Base-by-base conservation (phyloP, 2,329 filamentous ascomycete species). In the Colletotrichum liaoningense region DNA sequence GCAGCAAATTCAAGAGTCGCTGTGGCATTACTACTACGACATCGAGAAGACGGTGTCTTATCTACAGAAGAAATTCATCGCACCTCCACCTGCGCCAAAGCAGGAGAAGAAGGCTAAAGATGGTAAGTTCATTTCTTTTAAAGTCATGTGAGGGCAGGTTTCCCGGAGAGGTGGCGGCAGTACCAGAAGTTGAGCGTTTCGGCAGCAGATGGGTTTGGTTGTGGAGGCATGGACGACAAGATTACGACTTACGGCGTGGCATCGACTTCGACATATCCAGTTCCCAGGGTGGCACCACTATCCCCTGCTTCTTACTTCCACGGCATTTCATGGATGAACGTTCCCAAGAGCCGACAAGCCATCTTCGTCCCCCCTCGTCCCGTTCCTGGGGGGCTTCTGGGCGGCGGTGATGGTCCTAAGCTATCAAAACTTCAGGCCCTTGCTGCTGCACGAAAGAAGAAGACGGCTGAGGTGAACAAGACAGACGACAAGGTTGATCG, bases 11-110 rank as follows among this genome's bases (percentile, higher is more conserved):
- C 91, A 97, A 81, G 96, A 98, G 74, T 90, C 95, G 0, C 84
- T 99, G 19, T 98, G 95, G 95, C 91, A 99, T 83, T 98, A 98
- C 83, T 98, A 96, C 82, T 98, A 95, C 81, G 95, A 99, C 78
- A 88, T 98, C 35, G 93, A 92, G 70, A 98, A 98, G 83, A 91
- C 94, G 1, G 93, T 97, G 49, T 88, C 89, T 69, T 98, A 97
- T 79, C 83, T 99, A 71, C 89, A 91, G 75, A 93, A 92, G 87
- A 92, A 87, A 38, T 89, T 86, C 76, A 84, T 90, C 76, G 82
- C 84, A 8, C 84, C 84, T 57, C 79, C 84, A 22, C 76, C 79
- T 28, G 67, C 74, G n/a, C 79, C 81, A 19, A 87, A 87, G 77
- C 77, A 83, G 74, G 77, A 83, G 54, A 86, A 87, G 78, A 85